phyloP scores from a whole-genome alignment of 345 rosid species.

The Gossypium mustelinum region DNA sequence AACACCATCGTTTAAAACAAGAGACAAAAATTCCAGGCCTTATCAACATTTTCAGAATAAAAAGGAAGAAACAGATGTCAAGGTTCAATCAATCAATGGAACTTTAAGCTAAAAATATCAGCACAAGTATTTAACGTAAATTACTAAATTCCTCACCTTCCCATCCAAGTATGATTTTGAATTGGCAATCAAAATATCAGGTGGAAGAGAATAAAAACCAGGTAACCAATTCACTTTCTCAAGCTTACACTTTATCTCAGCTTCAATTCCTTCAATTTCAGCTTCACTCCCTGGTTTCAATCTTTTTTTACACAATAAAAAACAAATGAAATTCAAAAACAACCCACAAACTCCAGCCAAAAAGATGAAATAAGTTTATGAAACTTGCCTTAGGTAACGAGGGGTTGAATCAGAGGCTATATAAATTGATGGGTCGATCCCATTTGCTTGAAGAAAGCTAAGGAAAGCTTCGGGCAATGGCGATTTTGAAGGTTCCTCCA shows the following conservation, averaged over 20 bases:
- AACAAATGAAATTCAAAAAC: neutral
- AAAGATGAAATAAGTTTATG: neutral
- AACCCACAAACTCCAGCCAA: neutral
- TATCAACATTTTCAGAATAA: neutral
- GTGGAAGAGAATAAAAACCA: slow-evolving; percentile 74
- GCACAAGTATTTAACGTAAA: neutral
- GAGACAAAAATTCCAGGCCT: neutral
- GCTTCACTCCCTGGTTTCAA: slow-evolving; percentile 69
- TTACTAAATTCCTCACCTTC: slow-evolving; percentile 38
- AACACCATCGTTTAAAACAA: neutral
- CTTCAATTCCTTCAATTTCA: slow-evolving; percentile 49
- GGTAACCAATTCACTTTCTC: slow-evolving; percentile 63
- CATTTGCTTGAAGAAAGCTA: slow-evolving; percentile 55
- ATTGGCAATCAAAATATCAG: slow-evolving; percentile 63
- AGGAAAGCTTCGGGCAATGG: slow-evolving; percentile 63
- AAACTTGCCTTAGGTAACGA: slow-evolving; percentile 66
- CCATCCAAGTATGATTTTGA: slow-evolving; percentile 71
- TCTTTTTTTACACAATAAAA: slow-evolving; percentile 21
- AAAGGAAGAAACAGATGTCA: neutral
- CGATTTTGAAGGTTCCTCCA: slow-evolving; percentile 44
- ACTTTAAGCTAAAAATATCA: slow-evolving; percentile 2
- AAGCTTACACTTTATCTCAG: slow-evolving; percentile 61
- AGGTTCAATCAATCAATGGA: neutral
- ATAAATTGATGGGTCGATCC: slow-evolving; percentile 72
- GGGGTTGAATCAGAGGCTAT: slow-evolving; percentile 48